Percentiles rank a stretch among this genome's conserved stretches.
Evolutionary conservation across 805 yeast genomes (phyloP).

Genomic region (Lipomyces orientalis): DNA sequence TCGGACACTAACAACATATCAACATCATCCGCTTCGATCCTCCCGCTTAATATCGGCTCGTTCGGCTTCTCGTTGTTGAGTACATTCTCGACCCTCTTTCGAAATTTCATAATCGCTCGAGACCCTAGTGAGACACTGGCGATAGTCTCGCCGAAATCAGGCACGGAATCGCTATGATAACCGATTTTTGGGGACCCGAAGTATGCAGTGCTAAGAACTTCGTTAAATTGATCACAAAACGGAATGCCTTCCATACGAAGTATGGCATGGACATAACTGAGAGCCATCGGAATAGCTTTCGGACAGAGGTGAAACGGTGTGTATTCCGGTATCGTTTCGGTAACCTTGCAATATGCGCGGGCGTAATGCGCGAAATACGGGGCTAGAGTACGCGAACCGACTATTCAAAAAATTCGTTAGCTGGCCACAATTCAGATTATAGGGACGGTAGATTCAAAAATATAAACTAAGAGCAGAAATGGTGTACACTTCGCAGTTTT

Average conservation of each 20-base stretch:
- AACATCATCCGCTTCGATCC: neutral
- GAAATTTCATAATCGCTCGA: constrained; percentile 6
- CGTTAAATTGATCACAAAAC: constrained; percentile 4
- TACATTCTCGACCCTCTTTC: neutral
- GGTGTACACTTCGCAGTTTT: constrained; percentile 5
- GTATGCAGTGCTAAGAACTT: constrained; percentile 12
- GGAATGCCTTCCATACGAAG: neutral
- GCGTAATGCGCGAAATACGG: constrained; percentile 13
- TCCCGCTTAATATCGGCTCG: neutral
- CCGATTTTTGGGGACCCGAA: constrained; percentile 3
- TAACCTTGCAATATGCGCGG: neutral
- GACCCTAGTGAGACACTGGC: constrained; percentile 17
- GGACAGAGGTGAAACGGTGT: constrained; percentile 9
- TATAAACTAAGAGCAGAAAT: neutral
- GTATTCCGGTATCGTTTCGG: neutral
- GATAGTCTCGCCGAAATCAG: constrained; percentile 9
- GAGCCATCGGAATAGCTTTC: constrained; percentile 1
- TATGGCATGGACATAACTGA: neutral
- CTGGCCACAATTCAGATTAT: neutral
- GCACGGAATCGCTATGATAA: constrained; percentile 11
- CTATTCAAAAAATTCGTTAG: neutral
- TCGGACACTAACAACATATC: neutral
- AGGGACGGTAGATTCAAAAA: neutral
- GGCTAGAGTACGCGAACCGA: constrained; percentile 1
- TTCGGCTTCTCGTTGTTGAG: neutral